phyloP scores from a whole-genome alignment of 2,329 filamentous ascomycete species.

The Monosporascus sp. region DNA sequence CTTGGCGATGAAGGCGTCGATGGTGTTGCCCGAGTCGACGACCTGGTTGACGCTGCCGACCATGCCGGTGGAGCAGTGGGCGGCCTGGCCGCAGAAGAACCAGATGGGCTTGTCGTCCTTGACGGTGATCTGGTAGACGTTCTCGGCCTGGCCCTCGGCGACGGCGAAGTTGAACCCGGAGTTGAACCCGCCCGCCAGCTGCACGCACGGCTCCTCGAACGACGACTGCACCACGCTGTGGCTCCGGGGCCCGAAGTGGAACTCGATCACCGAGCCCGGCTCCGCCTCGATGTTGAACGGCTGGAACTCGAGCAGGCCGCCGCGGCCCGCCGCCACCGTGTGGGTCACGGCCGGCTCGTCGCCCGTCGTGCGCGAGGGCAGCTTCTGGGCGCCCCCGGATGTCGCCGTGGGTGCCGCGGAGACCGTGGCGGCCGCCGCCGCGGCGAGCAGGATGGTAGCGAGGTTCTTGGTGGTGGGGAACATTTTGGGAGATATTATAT shows the following conservation, averaged over 20 bases:
- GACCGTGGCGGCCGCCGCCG: slow-evolving; percentile 20
- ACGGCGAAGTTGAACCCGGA: slow-evolving; percentile 40
- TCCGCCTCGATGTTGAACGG: slow-evolving; percentile 45
- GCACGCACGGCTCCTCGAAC: slow-evolving; percentile 36
- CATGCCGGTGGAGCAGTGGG: slow-evolving; percentile 47
- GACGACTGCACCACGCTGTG: slow-evolving; percentile 42
- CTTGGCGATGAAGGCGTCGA: not conserved
- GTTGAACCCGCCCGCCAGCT: slow-evolving; percentile 33
- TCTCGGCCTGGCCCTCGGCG: slow-evolving; percentile 27
- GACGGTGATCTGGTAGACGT: slow-evolving; percentile 42
- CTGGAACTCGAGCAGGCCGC: slow-evolving; percentile 41
- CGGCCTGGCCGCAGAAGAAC: slow-evolving; percentile 40
- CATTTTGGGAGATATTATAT: slow-evolving; percentile 22
- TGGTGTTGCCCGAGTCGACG: slow-evolving; percentile 1
- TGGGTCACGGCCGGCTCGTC: slow-evolving; percentile 37
- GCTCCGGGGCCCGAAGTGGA: slow-evolving; percentile 47
- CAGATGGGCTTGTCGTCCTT: slow-evolving; percentile 36
- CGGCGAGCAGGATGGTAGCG: slow-evolving; percentile 20
- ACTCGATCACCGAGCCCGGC: slow-evolving; percentile 48
- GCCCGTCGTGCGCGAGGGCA: slow-evolving; percentile 27
- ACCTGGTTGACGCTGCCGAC: slow-evolving; percentile 45
- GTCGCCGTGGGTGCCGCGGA: slow-evolving; percentile 29
- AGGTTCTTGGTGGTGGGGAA: slow-evolving; percentile 24
- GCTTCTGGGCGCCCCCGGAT: slow-evolving; percentile 15
- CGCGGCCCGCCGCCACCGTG: slow-evolving; percentile 40